phyloP scores from a whole-genome alignment of 441 rosid genomes.

The Euphorbia celastroides region DNA sequence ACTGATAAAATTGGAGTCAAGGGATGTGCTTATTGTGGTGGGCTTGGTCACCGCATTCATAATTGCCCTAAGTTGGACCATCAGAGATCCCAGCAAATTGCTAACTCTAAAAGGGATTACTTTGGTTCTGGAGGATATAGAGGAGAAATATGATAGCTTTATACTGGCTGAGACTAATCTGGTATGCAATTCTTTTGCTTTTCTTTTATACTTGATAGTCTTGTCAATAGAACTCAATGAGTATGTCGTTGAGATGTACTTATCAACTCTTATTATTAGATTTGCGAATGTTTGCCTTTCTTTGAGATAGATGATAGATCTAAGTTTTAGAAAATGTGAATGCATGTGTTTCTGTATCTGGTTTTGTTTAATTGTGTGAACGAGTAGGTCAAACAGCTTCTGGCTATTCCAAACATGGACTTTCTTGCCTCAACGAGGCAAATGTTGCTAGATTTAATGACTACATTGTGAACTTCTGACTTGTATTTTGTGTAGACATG shows the following conservation, averaged over 20 bases:
- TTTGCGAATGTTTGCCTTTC: not conserved
- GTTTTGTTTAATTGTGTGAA: not conserved
- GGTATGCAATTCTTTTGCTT: not conserved
- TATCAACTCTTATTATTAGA: not conserved
- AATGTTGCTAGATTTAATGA: too few species aligned
- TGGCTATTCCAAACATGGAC: too few species aligned
- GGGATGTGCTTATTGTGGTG: conserved; percentile 96
- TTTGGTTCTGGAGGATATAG: conserved; percentile 23
- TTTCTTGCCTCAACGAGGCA: too few species aligned
- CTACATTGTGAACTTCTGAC: too few species aligned
- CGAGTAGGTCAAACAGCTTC: not conserved
- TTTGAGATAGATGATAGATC: not conserved
- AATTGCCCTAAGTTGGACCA: conserved; percentile 92
- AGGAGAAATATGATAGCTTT: conserved; percentile 15
- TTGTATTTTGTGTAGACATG: too few species aligned
- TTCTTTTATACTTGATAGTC: not conserved
- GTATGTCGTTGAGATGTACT: not conserved
- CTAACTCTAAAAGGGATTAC: conserved; percentile 20
- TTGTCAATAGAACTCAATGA: not conserved
- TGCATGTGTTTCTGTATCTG: not conserved
- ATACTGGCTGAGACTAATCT: not conserved
- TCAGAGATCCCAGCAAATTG: conserved; percentile 42
- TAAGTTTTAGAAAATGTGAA: not conserved
- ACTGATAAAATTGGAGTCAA: conserved; percentile 69
- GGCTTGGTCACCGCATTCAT: conserved; percentile 78